Evolutionary conservation across 805 yeast species (phyloP).

Genomic region (Sugiyamaella marilandica): DNA sequence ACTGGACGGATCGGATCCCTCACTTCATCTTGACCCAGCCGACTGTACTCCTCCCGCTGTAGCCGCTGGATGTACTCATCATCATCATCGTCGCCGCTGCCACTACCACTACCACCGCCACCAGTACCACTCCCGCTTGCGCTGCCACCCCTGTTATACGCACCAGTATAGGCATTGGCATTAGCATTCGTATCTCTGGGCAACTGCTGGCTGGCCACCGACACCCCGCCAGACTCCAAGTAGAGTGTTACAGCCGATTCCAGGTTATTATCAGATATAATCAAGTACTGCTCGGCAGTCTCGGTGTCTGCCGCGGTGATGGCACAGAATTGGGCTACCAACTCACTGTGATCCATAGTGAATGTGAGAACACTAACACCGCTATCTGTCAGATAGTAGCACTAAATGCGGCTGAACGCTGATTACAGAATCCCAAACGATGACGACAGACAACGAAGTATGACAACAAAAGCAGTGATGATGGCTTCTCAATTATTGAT

Average conservation of each 20-base stretch:
- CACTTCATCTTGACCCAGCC: slow-evolving; percentile 42
- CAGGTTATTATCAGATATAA: slow-evolving; percentile 69
- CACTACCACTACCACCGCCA: background rate
- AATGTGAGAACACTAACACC: too few species aligned
- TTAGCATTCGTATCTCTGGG: slow-evolving; percentile 7
- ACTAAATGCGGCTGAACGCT: background rate
- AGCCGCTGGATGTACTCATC: slow-evolving; percentile 25
- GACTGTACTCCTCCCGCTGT: slow-evolving; percentile 27
- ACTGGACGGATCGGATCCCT: slow-evolving; percentile 75
- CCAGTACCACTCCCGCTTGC: background rate
- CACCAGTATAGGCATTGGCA: slow-evolving; percentile 3
- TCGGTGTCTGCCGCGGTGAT: slow-evolving; percentile 72
- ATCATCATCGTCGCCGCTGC: slow-evolving; percentile 6
- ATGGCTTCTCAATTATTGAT: too few species aligned
- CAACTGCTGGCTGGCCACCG: slow-evolving; percentile 24
- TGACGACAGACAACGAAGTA: background rate
- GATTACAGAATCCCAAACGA: background rate
- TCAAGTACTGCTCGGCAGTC: slow-evolving; percentile 70
- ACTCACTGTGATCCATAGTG: slow-evolving; percentile 27
- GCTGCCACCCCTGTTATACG: background rate
- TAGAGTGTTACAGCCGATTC: slow-evolving; percentile 81
- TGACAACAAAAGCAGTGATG: background rate
- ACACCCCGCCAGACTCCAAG: slow-evolving; percentile 53
- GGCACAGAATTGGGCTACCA: slow-evolving; percentile 69
- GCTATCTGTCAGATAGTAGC: too few species aligned